Conservation (phyloP, 2,329 filamentous ascomycete species). For the Penicillium sp. region DNA sequence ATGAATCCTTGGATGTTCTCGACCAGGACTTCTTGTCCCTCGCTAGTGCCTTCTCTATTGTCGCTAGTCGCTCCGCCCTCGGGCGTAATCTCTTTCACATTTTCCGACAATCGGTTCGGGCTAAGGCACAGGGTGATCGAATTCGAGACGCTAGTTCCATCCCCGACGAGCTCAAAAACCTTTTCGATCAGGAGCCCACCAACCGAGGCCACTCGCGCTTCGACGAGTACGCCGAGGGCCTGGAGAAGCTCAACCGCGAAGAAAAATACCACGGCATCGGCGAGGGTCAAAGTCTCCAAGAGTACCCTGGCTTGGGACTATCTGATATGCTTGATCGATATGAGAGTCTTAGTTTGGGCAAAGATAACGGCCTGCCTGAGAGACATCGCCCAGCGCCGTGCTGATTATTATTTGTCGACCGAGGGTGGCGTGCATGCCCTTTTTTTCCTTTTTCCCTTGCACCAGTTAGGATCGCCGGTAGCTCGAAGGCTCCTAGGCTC, state of each 20-base stretch:
- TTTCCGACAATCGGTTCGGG: slow-evolving; percentile 38
- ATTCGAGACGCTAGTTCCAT: slow-evolving; percentile 27
- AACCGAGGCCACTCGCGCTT: slow-evolving; percentile 22
- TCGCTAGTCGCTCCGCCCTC: slow-evolving; percentile 39
- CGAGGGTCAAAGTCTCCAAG: slow-evolving; percentile 24
- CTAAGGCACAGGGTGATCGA: slow-evolving; percentile 36
- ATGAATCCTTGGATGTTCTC: slow-evolving; percentile 35
- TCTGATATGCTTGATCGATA: slow-evolving; percentile 46
- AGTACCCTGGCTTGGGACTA: slow-evolving; percentile 33
- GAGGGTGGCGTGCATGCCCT: not conserved
- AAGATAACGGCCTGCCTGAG: slow-evolving; percentile 33
- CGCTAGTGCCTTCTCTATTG: slow-evolving; percentile 37
- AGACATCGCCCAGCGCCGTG: slow-evolving; percentile 17
- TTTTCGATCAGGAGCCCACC: slow-evolving; percentile 34
- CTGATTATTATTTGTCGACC: slow-evolving; percentile 1
- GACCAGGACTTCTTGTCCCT: slow-evolving; percentile 41
- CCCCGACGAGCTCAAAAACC: slow-evolving; percentile 36
- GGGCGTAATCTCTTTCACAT: slow-evolving; percentile 42
- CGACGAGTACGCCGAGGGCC: slow-evolving; percentile 38
- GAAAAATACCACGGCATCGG: slow-evolving; percentile 35
- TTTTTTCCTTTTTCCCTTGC: no score
- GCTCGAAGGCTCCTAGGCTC: not conserved
- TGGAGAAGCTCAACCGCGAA: slow-evolving; percentile 40
- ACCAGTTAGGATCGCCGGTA: no score
- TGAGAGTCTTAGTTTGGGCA: slow-evolving; percentile 43